These are phyloP conservation scores for Solanum rostratum DNA, from an alignment of 257 asterid species.

Conservation along the genomic window DNA sequence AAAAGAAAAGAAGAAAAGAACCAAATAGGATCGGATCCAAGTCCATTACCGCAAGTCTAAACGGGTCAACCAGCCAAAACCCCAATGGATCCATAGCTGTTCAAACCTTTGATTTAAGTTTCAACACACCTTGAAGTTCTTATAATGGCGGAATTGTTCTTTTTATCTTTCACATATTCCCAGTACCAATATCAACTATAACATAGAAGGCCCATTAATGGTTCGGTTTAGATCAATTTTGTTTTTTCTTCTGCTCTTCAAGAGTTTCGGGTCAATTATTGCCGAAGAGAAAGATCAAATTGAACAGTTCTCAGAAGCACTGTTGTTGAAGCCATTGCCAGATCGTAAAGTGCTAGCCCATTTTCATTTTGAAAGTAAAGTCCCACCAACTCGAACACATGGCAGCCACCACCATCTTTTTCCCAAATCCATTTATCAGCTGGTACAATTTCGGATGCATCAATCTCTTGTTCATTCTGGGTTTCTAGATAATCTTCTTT, in stretches of 20 bases:
- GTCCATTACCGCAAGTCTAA: background rate
- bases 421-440: constrained; percentile 90
- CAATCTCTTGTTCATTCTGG: background rate
- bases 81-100: background rate
- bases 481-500: background rate
- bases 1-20: background rate
- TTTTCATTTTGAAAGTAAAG: constrained; percentile 77
- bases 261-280: constrained; percentile 21
- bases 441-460: constrained; percentile 28
- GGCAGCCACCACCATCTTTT: constrained; percentile 88
- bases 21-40: background rate
- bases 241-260: constrained; percentile 26
- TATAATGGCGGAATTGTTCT: background rate
- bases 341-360: constrained; percentile 86
- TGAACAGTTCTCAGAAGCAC: constrained; percentile 84
- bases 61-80: constrained; percentile 2
- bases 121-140: background rate
- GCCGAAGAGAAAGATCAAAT: constrained; percentile 15
- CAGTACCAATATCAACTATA: background rate
- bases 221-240: constrained; percentile 14
- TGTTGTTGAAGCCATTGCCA: constrained; percentile 82
- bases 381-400: constrained; percentile 61
- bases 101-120: background rate
- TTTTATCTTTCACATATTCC: background rate
- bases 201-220: constrained; percentile 17